Base-by-base conservation (phyloP, 2,329 filamentous ascomycete species). In the Aplosporella prunicola region DNA sequence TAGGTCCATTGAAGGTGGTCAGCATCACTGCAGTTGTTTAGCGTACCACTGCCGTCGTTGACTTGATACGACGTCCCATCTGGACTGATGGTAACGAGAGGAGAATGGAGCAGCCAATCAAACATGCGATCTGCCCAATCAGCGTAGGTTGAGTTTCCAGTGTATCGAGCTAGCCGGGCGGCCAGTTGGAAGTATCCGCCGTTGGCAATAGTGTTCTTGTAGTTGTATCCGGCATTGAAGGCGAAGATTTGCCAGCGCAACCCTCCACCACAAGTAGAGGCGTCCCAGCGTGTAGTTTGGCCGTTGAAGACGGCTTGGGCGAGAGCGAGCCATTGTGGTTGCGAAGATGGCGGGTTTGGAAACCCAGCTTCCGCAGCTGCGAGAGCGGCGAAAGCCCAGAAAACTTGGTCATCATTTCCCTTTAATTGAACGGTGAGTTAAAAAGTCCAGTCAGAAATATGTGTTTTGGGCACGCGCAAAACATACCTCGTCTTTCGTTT, bases 361-460 rank as follows among this genome's bases (percentile, higher is more conserved):
- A 67, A 69, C 27, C 63, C 63, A 39, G 60, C 53, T 46, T 76
- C 72, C 9, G 71, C 71, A 2, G 72, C 72, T 1, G 68, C 63
- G 62, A 76, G 70, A 26, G 68, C 71, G 17, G 68, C 63, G 41
- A 72, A 68, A 2, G 61, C 72, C 72, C 72, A 76, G 48, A 76
- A 74, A 7, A 60, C 64, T 49, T 76, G 72, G 40, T 76, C 72
- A 36, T 76, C 72, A 43, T 76, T 74, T 32, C 71, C 71, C 45
- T 56, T 49, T 24, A 24, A 24, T 8, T 24, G 22, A 8, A n/a
- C 8, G 22, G 8, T 24, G 22, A 24, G 22, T 24, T 8, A n/a
- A n/a, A 24, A n/a, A 37, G 24, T 37, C 9, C n/a, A 6, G n/a
- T 11, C 4, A 26, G 34, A 16, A 29, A n/a, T 8, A 7, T 6